Base-by-base conservation (phyloP, 108 stramenopile genomes). In the Pelagomonas calceolata region DNA sequence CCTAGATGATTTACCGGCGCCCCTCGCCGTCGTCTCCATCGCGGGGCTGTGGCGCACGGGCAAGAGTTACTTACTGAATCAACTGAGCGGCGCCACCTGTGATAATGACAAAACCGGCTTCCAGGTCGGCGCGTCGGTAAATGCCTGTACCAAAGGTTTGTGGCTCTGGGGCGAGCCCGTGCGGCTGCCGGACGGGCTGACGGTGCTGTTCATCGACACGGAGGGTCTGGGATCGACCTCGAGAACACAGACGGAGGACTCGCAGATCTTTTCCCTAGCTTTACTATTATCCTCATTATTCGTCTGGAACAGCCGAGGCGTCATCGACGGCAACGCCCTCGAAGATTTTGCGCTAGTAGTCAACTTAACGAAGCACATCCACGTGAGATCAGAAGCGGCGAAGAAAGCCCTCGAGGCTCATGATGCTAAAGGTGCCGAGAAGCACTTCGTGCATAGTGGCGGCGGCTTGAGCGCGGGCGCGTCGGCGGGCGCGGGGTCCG, bases 31-130 rank as follows among this genome's bases (percentile, higher is more conserved):
- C 51, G 51, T 60, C 7, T 16, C 51, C 35, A 34, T 68, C 32
- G 77, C 73, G 4, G 79, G 79, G 16, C 33, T 72, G 46, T 80
- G 76, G 44, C 70, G 75, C 21, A 72, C 75, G 32, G 79, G 79
- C 51, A 80, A 80, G 63, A 73, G 71, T 31, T 80, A 46, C 44
- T 30, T 80, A 39, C 66, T 80, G 36, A 80, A 80, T 45, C 35
- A 43, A 14, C 14, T 80, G 51, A 18, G 46, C 17, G 71, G 68
- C 29, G n/a, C 35, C 29, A 3, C 12, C 64, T 29, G 70, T 32
- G 31, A 34, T 10, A 0, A 18, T 29, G 34, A 18, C 35, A 68
- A 14, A 4, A 21, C 33, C 9, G 79, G 65, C 9, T 80, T 80
- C 39, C 29, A 30, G 34, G 79, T 80, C 21, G 79, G 79, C 34